Percentiles rank a stretch among this genome's conserved stretches.
phyloP scores from a whole-genome alignment of 441 rosid species.

The Erodium texanum region DNA sequence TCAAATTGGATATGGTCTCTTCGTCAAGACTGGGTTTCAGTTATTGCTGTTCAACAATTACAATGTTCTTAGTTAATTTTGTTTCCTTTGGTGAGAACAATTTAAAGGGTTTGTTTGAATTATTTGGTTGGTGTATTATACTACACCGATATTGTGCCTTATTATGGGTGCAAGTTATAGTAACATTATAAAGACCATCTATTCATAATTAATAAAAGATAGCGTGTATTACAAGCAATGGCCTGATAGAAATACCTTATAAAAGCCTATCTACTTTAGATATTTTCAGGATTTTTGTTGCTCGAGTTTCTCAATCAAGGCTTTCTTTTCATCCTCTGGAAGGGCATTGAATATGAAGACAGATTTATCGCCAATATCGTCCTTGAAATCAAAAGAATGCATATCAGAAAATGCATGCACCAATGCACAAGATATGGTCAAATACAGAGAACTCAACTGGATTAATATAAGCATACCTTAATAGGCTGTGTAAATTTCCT shows the following conservation, averaged over 20 bases:
- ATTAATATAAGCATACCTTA: conserved; percentile 38
- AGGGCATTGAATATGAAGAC: conserved; percentile 79
- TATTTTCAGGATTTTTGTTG: conserved; percentile 30
- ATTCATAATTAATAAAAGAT: neutral
- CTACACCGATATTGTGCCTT: too few relatives aligned
- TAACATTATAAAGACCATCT: neutral
- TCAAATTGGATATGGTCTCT: neutral
- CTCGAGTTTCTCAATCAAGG: conserved; percentile 56
- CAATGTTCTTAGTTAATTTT: too few relatives aligned
- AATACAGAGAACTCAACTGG: neutral
- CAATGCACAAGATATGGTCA: neutral
- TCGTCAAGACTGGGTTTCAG: too few relatives aligned
- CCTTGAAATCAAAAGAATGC: conserved; percentile 31
- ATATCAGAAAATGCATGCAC: conserved; percentile 18
- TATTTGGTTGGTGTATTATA: too few relatives aligned
- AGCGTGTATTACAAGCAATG: neutral
- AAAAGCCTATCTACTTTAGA: neutral
- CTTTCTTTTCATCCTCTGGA: conserved; percentile 59
- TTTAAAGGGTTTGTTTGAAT: too few relatives aligned
- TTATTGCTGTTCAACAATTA: too few relatives aligned
- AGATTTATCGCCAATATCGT: conserved; percentile 88
- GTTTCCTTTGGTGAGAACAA: too few relatives aligned
- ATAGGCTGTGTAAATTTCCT: conserved; percentile 90
- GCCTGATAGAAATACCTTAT: neutral
- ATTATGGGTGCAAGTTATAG: neutral